Percentiles rank a stretch among this genome's conserved stretches.
Evolutionary conservation across 352 stramenopile genomes (phyloP).

Genomic region (Elongisporangium prolatum): DNA sequence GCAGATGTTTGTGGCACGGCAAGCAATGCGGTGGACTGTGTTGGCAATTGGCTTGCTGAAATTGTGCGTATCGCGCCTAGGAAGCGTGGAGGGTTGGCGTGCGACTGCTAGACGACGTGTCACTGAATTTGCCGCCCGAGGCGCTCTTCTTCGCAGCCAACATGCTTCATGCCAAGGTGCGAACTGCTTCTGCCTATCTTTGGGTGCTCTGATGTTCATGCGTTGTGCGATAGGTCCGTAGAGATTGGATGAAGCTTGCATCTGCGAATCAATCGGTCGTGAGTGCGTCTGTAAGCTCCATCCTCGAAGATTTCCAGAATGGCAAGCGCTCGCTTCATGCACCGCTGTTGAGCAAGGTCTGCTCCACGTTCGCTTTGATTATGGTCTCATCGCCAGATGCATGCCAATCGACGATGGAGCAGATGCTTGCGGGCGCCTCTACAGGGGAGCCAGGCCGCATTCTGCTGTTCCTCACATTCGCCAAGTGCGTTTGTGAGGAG

Average conservation of each 20-base stretch:
- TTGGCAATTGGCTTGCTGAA: background rate
- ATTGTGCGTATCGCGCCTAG: slow-evolving; percentile 3
- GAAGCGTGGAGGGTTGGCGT: slow-evolving; percentile 43
- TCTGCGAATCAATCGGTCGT: slow-evolving; percentile 28
- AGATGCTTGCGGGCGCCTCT: slow-evolving; percentile 18
- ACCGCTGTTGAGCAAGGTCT: slow-evolving; percentile 55
- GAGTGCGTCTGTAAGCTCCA: slow-evolving; percentile 23
- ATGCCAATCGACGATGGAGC: slow-evolving; percentile 34
- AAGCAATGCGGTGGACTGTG: background rate
- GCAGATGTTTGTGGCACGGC: background rate
- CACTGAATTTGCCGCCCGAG: slow-evolving; percentile 35
- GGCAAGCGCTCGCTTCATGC: slow-evolving; percentile 18
- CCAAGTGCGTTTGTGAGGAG: slow-evolving; percentile 63
- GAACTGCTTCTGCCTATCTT: background rate
- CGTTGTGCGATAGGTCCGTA: slow-evolving; percentile 25
- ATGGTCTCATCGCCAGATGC: slow-evolving; percentile 52
- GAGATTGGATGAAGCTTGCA: slow-evolving; percentile 52
- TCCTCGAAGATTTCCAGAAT: slow-evolving; percentile 32
- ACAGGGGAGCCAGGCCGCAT: slow-evolving; percentile 26
- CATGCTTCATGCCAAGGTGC: slow-evolving; percentile 66
- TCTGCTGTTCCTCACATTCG: slow-evolving; percentile 46
- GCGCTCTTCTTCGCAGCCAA: slow-evolving; percentile 75
- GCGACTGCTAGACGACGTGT: slow-evolving; percentile 45
- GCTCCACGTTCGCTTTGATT: slow-evolving; percentile 45
- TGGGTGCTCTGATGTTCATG: background rate